Conservation (phyloP, 441 rosid species). For the Euphorbia corollata region DNA sequence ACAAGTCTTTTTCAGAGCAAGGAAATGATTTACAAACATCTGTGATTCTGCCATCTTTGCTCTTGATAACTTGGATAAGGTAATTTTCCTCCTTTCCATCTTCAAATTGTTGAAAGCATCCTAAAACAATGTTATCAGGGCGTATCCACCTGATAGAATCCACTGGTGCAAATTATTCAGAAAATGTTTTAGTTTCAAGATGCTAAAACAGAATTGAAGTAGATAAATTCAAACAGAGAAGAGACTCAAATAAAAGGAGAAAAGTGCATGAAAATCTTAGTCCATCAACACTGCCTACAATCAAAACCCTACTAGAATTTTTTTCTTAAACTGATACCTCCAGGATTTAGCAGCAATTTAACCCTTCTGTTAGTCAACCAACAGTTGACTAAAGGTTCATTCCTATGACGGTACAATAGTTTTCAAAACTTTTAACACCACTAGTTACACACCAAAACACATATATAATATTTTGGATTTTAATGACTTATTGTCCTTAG, state of each 20-base stretch:
- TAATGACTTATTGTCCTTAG: no score
- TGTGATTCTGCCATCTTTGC: constrained; percentile 55
- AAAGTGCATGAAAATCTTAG: not conserved
- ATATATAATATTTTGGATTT: not conserved
- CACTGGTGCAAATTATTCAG: constrained; percentile 52
- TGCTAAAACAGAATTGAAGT: not conserved
- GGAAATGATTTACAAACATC: constrained; percentile 46
- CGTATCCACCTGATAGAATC: constrained; percentile 89
- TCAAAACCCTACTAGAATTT: not conserved
- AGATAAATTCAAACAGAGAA: not conserved
- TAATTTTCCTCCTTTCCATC: constrained; percentile 72
- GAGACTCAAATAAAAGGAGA: not conserved
- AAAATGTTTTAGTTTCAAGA: constrained; percentile 27
- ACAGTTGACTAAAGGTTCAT: not conserved
- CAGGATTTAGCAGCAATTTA: not conserved
- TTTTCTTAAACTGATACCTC: not conserved
- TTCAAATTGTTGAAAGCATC: constrained; percentile 54
- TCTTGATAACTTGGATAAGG: constrained; percentile 67
- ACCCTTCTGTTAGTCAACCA: not conserved
- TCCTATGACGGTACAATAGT: not conserved
- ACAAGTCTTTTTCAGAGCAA: not conserved
- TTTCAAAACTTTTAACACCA: not conserved
- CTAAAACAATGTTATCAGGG: constrained; percentile 59
- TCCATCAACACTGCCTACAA: not conserved
- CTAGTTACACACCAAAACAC: not conserved